Conservation (phyloP, 2,329 filamentous ascomycete species). For the Aspergillus sp. region DNA sequence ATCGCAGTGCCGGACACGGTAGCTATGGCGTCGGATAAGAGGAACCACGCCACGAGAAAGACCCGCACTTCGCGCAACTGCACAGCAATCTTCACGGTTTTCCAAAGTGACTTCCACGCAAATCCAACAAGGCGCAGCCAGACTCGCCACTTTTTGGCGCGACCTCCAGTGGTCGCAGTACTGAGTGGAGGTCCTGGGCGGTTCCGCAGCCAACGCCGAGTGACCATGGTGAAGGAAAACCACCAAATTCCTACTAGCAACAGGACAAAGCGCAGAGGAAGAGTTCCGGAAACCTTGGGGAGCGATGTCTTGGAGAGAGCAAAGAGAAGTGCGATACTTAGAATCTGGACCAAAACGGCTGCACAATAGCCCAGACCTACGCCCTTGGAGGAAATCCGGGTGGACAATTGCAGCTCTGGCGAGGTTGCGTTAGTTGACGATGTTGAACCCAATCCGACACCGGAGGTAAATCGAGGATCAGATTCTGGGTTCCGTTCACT, state of each 20-base stretch:
- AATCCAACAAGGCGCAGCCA: conserved; percentile 70
- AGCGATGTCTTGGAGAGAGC: conserved; percentile 36
- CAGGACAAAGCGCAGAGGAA: conserved; percentile 76
- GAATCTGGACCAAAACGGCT: conserved; percentile 75
- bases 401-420: conserved; percentile 74
- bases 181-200: conserved; percentile 72
- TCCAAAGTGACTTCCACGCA: conserved; percentile 78
- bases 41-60: conserved; percentile 84
- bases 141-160: conserved; percentile 35
- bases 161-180: conserved; percentile 10
- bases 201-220: conserved; percentile 75
- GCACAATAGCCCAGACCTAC: conserved; percentile 87
- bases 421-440: conserved; percentile 29
- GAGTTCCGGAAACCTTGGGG: conserved; percentile 65
- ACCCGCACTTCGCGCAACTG: conserved; percentile 71
- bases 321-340: conserved; percentile 72
- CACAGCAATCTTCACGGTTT: conserved; percentile 69
- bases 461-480: conserved; percentile 9
- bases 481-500: conserved; percentile 22
- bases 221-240: conserved; percentile 79
- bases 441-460: conserved; percentile 6
- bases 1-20: conserved; percentile 90
- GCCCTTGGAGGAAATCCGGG: conserved; percentile 80
- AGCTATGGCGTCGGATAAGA: conserved; percentile 84
- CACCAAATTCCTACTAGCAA: conserved; percentile 85